Base-by-base conservation (phyloP, 495 filamentous ascomycete species). In the Penicillium salamii region DNA sequence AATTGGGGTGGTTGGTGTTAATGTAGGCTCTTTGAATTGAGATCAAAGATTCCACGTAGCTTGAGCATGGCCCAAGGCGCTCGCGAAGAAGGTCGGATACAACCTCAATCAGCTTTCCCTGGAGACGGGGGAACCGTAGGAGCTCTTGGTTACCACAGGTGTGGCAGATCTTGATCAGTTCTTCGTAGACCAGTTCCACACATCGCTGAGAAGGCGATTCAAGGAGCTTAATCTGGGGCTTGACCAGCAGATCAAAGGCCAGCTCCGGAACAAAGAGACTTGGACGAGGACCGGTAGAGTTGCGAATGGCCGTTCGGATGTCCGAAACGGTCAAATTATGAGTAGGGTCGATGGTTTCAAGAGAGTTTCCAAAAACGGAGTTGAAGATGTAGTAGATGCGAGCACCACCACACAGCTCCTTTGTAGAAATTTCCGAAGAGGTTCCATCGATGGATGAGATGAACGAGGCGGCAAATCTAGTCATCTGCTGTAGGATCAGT, bases 381-480 rank as follows among this genome's bases (percentile, higher is more conserved):
- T 99, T 99, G 77, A 99, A 99, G 43, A 99, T 97, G 68, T 99
- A 99, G 70, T 99, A 99, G 52, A 99, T 97, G 19, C 93, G 82
- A 14, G 93, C 93, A 50, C 93, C 93, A 56, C 93, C 93, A 60
- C 93, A 96, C 3, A 99, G 85, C 61, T 99, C 93, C 67, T 97
- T 97, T 6, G 93, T 99, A 7, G 95, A 97, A 51, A 99, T 97
- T 61, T 99, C 95, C 18, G 91, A 95, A 1, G 91, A 96, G 14
- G 93, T 97, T 65, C 93, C 93, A 62, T 99, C 93, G 57, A 99
- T 99, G 8, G 93, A 97, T 5, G 93, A 93, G 61, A 97, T 97
- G 72, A 99, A 99, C 2, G 91, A 95, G 1, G 91, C 90, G 2
- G 93, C 93, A 58, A 99, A 99, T 15, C 95, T 86, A 7, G 93